Base-by-base conservation (phyloP, 176 grass and related monocot species). In the Cenchrus fungigraminus region DNA sequence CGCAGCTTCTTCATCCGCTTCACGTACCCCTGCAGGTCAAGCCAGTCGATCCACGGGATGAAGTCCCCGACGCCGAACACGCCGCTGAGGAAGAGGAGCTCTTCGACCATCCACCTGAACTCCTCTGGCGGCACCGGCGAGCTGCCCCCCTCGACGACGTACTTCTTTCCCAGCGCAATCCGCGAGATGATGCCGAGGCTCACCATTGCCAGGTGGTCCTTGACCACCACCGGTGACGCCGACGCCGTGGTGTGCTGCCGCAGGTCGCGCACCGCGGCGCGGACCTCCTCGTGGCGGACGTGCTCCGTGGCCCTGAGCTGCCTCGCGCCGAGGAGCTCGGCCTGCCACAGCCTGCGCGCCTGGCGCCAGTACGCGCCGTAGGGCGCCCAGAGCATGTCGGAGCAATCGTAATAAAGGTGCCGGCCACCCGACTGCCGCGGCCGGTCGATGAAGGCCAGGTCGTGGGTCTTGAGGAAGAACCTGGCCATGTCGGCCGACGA, bases 81-180 rank as follows among this genome's bases (percentile, higher is more conserved):
- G 0, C 91, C 91, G 25, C 90, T 85, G 13, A 93, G 77, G 62
- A 93, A 74, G 79, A 93, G 87, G 31, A 87, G 45, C 76, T 93
- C 91, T 14, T 90, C 77, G 12, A 93, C 28, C 77, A 93, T 82
- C 65, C 7, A 52, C 80, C 87, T 90, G 81, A 93, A 90, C 71
- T 93, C 88, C 57, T 90, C 85, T 5, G 87, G 91, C 3, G 81
- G 73, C 80, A 77, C 77, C 31, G 84, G 73, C 15, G 81, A 58
- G 25, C 12, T 17, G 53, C 2, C 13, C 49, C 49, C 46, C 65
- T 32, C 54, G 28, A 82, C 76, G 37, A 87, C 8, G 73, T 93
- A 92, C 76, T 87, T 92, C 84, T 79, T 93, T 31, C 91, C 87
- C 54, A 90, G 47, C 67, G 90, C 70, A 77, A 90, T 90, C 12